These are phyloP conservation scores for Kalanchoe fedtschenkoi DNA, from an alignment of 164 flowering plant species.

Conservation along the genomic window DNA sequence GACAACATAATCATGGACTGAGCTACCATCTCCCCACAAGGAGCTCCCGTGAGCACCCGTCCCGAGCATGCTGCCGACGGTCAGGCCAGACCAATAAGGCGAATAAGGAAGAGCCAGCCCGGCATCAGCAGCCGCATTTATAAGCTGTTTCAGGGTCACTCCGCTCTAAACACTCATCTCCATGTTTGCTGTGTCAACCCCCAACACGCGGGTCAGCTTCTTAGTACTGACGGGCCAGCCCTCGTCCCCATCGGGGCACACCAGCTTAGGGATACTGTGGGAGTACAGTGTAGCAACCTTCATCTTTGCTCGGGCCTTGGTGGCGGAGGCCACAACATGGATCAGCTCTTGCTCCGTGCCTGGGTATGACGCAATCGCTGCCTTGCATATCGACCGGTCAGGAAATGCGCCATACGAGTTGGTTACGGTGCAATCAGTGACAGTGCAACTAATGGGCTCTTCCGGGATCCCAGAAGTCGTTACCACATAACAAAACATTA, in stretches of 20 bases:
- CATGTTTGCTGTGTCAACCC: slow-evolving; percentile 20
- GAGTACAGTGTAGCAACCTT: slow-evolving; percentile 45
- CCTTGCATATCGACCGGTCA: slow-evolving; percentile 42
- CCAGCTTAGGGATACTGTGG: slow-evolving; percentile 62
- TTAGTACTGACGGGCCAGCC: no score
- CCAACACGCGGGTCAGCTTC: slow-evolving; percentile 27
- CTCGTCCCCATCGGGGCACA: no score
- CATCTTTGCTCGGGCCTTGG: slow-evolving; percentile 30
- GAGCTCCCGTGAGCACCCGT: slow-evolving; percentile 81
- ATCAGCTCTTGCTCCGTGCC: slow-evolving; percentile 43
- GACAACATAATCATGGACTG: slow-evolving; percentile 70
- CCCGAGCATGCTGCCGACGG: slow-evolving; percentile 50
- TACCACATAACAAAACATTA: no score
- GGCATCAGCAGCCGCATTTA: slow-evolving; percentile 35
- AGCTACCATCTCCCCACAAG: slow-evolving; percentile 52
- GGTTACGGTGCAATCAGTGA: slow-evolving; percentile 49
- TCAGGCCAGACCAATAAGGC: slow-evolving; percentile 80
- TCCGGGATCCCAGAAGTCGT: no score
- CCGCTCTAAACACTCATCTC: slow-evolving; percentile 49
- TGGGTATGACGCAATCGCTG: slow-evolving; percentile 37
- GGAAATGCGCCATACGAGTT: slow-evolving; percentile 64
- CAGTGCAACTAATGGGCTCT: slow-evolving; percentile 48
- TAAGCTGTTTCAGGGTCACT: slow-evolving; percentile 39
- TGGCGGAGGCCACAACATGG: slow-evolving; percentile 36
- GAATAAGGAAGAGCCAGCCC: slow-evolving; percentile 53